Conservation (phyloP, 768 basidiomycete genomes). For the Suillus spraguei region DNA sequence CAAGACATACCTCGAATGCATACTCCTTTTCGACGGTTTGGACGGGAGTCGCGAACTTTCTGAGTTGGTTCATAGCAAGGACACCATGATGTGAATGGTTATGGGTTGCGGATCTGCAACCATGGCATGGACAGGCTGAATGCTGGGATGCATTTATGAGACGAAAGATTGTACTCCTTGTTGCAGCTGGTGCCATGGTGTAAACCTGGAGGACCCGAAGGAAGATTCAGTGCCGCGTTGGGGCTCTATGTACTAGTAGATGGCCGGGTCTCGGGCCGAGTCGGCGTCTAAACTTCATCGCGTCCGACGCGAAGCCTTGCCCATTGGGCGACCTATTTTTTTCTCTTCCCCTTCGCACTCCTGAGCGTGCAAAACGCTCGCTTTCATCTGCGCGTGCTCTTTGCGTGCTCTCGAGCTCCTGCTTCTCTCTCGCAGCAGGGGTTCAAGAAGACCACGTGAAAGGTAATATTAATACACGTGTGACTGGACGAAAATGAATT, state of each 20-base stretch:
- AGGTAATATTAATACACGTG: not conserved
- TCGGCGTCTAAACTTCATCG: too few relatives aligned
- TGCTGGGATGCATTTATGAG: conserved; percentile 79
- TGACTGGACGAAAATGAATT: too few relatives aligned
- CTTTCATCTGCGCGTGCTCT: too few relatives aligned
- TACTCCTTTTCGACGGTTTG: conserved; percentile 80
- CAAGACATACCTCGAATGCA: conserved; percentile 73
- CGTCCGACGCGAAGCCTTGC: too few relatives aligned
- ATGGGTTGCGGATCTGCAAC: conserved; percentile 49
- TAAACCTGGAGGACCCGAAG: conserved; percentile 2
- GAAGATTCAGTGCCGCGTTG: conserved; percentile 25
- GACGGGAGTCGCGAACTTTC: conserved; percentile 79
- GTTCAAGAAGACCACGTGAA: conserved; percentile 14
- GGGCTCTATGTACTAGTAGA: too few relatives aligned
- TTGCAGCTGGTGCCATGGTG: conserved; percentile 44
- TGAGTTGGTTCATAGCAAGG: conserved; percentile 56
- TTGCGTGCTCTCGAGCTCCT: too few relatives aligned
- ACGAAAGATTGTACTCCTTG: conserved; percentile 66
- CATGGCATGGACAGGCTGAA: conserved; percentile 79
- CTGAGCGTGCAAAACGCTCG: too few relatives aligned
- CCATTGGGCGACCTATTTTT: too few relatives aligned
- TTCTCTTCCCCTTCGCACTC: too few relatives aligned
- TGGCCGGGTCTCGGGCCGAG: too few relatives aligned
- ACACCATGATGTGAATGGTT: conserved; percentile 38
- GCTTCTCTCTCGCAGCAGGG: too few relatives aligned